Evolutionary conservation across 2,329 filamentous ascomycete genomes (phyloP).

Genomic region (Ophiosphaerella korrae): DNA sequence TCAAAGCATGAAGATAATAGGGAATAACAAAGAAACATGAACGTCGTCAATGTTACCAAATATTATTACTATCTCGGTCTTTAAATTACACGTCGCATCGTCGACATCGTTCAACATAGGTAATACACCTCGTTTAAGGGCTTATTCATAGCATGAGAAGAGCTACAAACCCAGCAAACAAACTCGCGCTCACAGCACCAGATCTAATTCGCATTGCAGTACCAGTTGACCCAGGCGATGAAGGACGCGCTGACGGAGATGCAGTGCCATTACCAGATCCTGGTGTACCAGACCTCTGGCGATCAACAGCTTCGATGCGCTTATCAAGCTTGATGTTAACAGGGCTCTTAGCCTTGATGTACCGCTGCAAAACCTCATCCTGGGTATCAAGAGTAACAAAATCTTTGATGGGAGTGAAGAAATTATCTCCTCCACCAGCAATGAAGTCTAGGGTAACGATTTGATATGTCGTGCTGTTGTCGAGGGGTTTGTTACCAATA

Average conservation of each 20-base stretch:
- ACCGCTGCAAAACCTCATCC: conserved; percentile 60
- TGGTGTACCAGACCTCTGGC: conserved; percentile 17
- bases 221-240: conserved; percentile 10
- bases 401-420: conserved; percentile 52
- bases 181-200: conserved; percentile 6
- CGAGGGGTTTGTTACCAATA: conserved; percentile 57
- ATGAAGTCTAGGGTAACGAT: conserved; percentile 69
- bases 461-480: conserved; percentile 57
- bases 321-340: conserved; percentile 58
- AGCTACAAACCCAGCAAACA: conserved; percentile 16
- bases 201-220: conserved; percentile 14
- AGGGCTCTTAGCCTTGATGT: conserved; percentile 57
- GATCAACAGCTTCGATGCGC: conserved; percentile 48
- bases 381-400: conserved; percentile 58
- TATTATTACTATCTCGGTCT: neutral
- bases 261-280: conserved; percentile 21
- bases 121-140: neutral
- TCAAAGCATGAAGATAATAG: too few species aligned
- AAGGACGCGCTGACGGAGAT: conserved; percentile 12
- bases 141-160: conserved; percentile 17
- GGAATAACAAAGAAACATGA: too few species aligned
- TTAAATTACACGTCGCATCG: neutral
- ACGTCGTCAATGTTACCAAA: too few species aligned
- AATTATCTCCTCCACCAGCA: conserved; percentile 65
- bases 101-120: neutral